These are phyloP conservation scores for Aspergillus steynii DNA, from an alignment of 495 filamentous ascomycete species.

Conservation along the genomic window DNA sequence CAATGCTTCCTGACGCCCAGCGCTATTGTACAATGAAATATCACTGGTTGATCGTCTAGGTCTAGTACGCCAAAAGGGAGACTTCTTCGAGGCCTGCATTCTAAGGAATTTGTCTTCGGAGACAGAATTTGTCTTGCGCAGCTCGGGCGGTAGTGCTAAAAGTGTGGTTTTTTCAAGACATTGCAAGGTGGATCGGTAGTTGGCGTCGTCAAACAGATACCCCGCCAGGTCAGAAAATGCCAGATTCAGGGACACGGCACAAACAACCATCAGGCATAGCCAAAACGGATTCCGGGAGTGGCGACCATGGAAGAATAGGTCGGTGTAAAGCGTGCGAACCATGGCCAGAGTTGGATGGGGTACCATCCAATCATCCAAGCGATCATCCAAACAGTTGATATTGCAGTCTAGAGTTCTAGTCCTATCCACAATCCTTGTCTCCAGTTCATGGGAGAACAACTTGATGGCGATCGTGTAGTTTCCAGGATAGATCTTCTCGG, in stretches of 20 bases:
- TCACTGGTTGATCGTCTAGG: neutral
- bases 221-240: neutral
- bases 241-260: neutral
- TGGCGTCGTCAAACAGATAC: neutral
- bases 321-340: neutral
- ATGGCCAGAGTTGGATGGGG: neutral
- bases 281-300: neutral
- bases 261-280: neutral
- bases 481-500: neutral
- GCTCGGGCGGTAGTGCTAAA: neutral
- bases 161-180: neutral
- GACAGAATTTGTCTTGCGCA: neutral
- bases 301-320: neutral
- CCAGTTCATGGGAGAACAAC: neutral
- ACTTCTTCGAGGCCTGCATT: neutral
- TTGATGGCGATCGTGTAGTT: neutral
- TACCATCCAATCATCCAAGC: neutral
- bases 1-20: neutral
- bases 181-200: neutral
- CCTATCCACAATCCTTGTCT: neutral
- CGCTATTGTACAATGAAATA: neutral
- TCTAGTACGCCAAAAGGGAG: neutral
- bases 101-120: neutral
- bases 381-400: neutral
- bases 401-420: neutral